Evolutionary conservation across 1,284 basidiomycete species (phyloP), one percentile per base, ranked within the genome.

Genomic region (Inonotus obliquus): DNA sequence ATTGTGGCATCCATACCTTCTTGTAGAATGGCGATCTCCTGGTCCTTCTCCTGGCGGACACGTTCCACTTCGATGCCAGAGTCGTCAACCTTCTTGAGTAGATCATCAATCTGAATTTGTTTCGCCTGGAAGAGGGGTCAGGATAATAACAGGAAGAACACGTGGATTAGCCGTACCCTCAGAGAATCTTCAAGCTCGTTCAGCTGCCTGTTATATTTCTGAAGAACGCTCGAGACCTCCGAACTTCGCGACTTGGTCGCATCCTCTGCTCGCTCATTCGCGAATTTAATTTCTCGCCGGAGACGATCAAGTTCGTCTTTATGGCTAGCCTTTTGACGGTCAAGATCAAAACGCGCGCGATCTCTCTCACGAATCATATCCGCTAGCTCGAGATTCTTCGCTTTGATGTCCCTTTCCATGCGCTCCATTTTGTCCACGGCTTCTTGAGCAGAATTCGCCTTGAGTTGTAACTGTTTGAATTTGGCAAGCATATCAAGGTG

Each of bases 341-440:
- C 97, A n/a, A 98, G 79, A 68, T 99, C 97, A 71, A 98, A 98
- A 48, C 97, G 81, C 35, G 96, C 95, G 64, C 96, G 84, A 73
- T 99, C 97, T 41, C 97, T 87, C 75, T 99, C 97, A 58, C 96
- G 86, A 68, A 99, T 92, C 97, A 99, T 99, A 72, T 99, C 97
- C 29, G 96, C 96, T 37, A 99, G 80, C 74, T 99, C 97, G 61
- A 99, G 77, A 72, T 98, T 99, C 84, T 99, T 99, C 45, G 94
- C 83, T 79, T 99, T 99, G 69, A 98, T 81, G 73, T 99, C 97
- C 39, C 96, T 82, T 74, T 99, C 97, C 96, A 99, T 99, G 63
- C 96, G 83, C 75, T 99, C 97, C 95, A 99, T 98, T 70, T 89
- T 90, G 75, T 99, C 96, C 57, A 99, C 91, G n/a, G 96, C 94